Conservation (phyloP, 352 stramenopile genomes). For the Pythium rishiriense region DNA sequence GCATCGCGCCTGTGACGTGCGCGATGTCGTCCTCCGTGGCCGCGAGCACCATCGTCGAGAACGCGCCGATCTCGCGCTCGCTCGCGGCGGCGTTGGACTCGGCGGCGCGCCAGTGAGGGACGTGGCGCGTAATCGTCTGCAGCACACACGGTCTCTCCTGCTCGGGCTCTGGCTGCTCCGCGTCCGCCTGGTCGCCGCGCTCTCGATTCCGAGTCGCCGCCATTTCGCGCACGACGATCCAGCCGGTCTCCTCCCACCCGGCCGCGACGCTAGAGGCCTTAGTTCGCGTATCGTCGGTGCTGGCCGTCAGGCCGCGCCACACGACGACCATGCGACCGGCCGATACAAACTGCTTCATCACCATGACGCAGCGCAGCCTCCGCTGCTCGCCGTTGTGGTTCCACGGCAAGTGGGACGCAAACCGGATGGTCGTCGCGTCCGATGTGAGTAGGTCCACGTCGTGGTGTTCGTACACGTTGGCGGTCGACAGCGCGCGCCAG, state of each 20-base stretch:
- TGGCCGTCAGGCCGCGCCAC: conserved; percentile 37
- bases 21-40: conserved; percentile 10
- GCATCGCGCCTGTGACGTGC: conserved; percentile 9
- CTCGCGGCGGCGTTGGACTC: not conserved
- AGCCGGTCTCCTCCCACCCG: conserved; percentile 50
- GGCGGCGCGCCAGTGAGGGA: not conserved
- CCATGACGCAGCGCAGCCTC: conserved; percentile 37
- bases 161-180: not conserved
- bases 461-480: conserved; percentile 1
- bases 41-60: conserved; percentile 6
- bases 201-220: no score
- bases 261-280: conserved; percentile 36
- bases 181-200: not conserved
- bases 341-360: conserved; percentile 45
- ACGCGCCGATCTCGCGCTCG: conserved; percentile 10
- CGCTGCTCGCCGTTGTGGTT: conserved; percentile 7
- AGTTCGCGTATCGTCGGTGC: conserved; percentile 21
- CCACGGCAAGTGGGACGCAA: not conserved
- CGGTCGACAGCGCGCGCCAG: conserved; percentile 7
- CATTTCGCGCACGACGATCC: conserved; percentile 40
- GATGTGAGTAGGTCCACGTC: not conserved
- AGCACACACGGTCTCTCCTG: conserved; percentile 1
- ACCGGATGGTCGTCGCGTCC: not conserved
- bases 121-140: conserved; percentile 8
- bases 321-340: conserved; percentile 45